Evolutionary conservation across 768 basidiomycete genomes (phyloP).

Genomic region (Scleroderma citrinum): DNA sequence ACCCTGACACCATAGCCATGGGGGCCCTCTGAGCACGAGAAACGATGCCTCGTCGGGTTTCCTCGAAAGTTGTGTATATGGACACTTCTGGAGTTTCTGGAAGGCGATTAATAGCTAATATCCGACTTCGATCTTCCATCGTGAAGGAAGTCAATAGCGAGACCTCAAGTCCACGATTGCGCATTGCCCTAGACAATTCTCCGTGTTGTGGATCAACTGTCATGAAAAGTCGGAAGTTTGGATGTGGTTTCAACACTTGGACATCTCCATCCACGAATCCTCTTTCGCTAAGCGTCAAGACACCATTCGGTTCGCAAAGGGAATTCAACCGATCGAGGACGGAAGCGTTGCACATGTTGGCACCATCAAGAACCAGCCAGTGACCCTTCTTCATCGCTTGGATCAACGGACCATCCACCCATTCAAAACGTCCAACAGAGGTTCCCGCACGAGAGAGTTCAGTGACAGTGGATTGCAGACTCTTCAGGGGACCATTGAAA

Average conservation of each 20-base stretch:
- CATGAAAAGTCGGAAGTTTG: constrained; percentile 91
- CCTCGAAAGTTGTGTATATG: constrained; percentile 16
- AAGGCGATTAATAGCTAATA: constrained; percentile 47
- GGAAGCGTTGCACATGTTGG: constrained; percentile 92
- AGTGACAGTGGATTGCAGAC: constrained; percentile 17
- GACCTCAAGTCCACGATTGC: constrained; percentile 92
- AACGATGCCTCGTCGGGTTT: constrained; percentile 20
- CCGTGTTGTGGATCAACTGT: constrained; percentile 85
- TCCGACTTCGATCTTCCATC: constrained; percentile 41
- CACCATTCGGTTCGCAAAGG: constrained; percentile 83
- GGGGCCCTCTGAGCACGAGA: background rate
- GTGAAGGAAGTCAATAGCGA: constrained; percentile 36
- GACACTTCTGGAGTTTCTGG: constrained; percentile 20
- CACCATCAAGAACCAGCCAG: constrained; percentile 89
- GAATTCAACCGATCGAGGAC: constrained; percentile 96
- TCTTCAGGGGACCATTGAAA: constrained; percentile 9
- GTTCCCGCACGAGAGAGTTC: constrained; percentile 19
- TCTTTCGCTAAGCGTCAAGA: constrained; percentile 81
- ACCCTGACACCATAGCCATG: constrained; percentile 30
- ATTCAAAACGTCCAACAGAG: constrained; percentile 66
- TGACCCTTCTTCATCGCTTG: constrained; percentile 79
- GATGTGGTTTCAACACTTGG: constrained; percentile 74
- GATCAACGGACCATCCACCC: constrained; percentile 92
- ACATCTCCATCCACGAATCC: constrained; percentile 76
- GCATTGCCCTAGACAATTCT: constrained; percentile 96